phyloP scores from a whole-genome alignment of 371 early-diverging fungal genomes.

The Lichtheimia corymbifera region DNA sequence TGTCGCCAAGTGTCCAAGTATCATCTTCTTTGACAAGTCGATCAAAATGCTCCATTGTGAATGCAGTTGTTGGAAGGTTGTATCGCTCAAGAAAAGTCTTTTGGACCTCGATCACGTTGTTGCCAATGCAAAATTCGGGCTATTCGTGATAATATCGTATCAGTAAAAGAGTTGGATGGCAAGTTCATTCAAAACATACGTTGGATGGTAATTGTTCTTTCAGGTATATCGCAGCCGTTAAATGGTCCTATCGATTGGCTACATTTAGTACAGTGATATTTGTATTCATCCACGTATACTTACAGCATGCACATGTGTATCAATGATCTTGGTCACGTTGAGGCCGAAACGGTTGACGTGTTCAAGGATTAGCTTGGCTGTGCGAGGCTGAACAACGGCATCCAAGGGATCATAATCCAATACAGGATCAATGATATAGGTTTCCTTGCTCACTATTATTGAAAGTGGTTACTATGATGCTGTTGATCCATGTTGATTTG shows the following conservation, averaged over 20 bases:
- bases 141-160: background rate
- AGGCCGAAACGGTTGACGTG: constrained; percentile 31
- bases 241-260: constrained; percentile 33
- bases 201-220: constrained; percentile 30
- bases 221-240: constrained; percentile 41
- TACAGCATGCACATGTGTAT: constrained; percentile 54
- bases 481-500: too few relatives aligned
- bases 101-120: constrained; percentile 39
- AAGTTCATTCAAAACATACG: constrained; percentile 11
- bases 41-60: constrained; percentile 43
- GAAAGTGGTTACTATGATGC: too few relatives aligned
- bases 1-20: constrained; percentile 37
- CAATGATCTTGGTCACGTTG: constrained; percentile 47
- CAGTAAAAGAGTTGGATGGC: too few relatives aligned
- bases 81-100: constrained; percentile 37
- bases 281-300: background rate
- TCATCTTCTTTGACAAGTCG: constrained; percentile 24
- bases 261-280: too few relatives aligned
- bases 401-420: constrained; percentile 44
- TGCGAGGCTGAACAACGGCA: constrained; percentile 22
- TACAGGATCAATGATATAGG: constrained; percentile 46
- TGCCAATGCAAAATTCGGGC: constrained; percentile 48
- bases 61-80: constrained; percentile 23
- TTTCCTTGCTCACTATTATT: constrained; percentile 34
- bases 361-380: constrained; percentile 32